Evolutionary conservation across 2,329 filamentous ascomycete genomes (phyloP).

Genomic region (Monilinia polystroma): DNA sequence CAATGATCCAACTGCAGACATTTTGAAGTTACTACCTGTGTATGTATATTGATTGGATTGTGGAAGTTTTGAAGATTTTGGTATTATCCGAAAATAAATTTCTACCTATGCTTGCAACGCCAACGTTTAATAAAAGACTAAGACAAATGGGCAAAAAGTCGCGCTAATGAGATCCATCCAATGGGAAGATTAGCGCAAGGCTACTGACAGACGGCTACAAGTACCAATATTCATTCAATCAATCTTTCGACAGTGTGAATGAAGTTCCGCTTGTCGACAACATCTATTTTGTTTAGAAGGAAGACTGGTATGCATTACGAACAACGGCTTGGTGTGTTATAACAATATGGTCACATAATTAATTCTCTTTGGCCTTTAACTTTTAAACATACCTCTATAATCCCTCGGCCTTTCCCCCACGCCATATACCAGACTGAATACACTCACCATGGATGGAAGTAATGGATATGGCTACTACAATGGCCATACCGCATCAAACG

Average conservation of each 20-base stretch:
- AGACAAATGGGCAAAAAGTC: background rate
- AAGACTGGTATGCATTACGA: background rate
- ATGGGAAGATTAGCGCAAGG: conserved; percentile 26
- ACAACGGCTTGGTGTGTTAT: background rate
- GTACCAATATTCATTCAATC: conserved; percentile 3
- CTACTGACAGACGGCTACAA: conserved; percentile 21
- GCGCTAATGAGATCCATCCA: conserved; percentile 10
- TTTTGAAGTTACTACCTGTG: conserved; percentile 43
- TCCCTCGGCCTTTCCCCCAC: conserved; percentile 13
- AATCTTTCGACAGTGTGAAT: too few relatives aligned
- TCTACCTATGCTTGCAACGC: conserved; percentile 1
- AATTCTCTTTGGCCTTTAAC: background rate
- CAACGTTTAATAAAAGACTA: conserved; percentile 1
- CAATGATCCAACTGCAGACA: conserved; percentile 87
- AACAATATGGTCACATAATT: conserved; percentile 8
- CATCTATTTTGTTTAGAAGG: background rate
- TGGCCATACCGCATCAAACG: conserved; percentile 10
- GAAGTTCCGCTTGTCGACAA: background rate
- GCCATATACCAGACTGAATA: background rate
- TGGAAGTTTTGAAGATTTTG: conserved; percentile 1
- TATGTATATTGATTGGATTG: background rate
- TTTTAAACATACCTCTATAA: background rate
- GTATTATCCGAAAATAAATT: conserved; percentile 14
- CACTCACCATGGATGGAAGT: conserved; percentile 16
- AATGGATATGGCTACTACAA: conserved; percentile 18